Evolutionary conservation across 495 filamentous ascomycete species (phyloP).

Genomic region (Aspergillus haitiensis): DNA sequence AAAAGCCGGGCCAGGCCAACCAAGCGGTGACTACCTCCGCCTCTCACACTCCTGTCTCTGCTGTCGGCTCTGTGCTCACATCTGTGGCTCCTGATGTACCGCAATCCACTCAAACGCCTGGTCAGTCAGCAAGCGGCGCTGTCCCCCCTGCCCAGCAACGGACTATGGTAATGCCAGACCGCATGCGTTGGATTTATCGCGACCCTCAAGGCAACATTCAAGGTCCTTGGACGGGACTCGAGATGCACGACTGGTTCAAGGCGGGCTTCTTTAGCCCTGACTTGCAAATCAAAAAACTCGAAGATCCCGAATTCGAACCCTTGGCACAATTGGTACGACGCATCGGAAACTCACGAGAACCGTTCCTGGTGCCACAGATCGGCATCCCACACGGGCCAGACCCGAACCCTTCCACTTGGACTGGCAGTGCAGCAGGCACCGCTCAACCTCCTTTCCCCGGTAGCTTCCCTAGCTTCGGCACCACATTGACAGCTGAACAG

Average conservation of each 20-base stretch:
- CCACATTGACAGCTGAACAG: conserved; percentile 93
- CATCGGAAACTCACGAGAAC: conserved; percentile 96
- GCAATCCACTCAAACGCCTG: conserved; percentile 34
- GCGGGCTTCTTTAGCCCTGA: conserved; percentile 96
- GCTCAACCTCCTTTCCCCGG: conserved; percentile 93
- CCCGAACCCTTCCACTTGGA: conserved; percentile 39
- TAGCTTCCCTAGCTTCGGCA: conserved; percentile 96
- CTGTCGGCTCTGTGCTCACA: conserved; percentile 44
- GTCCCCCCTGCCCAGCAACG: conserved; percentile 68
- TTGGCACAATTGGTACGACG: conserved; percentile 92
- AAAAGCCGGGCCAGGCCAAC: conserved; percentile 32
- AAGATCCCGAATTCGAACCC: conserved; percentile 92
- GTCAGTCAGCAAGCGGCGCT: conserved; percentile 29
- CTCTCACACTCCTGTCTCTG: conserved; percentile 45
- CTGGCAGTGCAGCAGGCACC: conserved; percentile 49
- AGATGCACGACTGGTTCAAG: conserved; percentile 99
- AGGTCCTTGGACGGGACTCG: conserved; percentile 91
- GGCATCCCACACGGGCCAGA: conserved; percentile 84
- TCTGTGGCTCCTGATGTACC: conserved; percentile 35
- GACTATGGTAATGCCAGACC: conserved; percentile 98
- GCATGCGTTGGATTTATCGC: conserved; percentile 97
- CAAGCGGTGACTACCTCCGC: conserved; percentile 38
- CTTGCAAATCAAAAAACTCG: conserved; percentile 87
- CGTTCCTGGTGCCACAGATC: conserved; percentile 95
- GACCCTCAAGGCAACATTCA: conserved; percentile 90